Percentiles rank a stretch among this genome's conserved stretches.
These are phyloP conservation scores for Tephrocybe sp. DNA, from an alignment of 768 basidiomycete genomes.

Conservation along the genomic window DNA sequence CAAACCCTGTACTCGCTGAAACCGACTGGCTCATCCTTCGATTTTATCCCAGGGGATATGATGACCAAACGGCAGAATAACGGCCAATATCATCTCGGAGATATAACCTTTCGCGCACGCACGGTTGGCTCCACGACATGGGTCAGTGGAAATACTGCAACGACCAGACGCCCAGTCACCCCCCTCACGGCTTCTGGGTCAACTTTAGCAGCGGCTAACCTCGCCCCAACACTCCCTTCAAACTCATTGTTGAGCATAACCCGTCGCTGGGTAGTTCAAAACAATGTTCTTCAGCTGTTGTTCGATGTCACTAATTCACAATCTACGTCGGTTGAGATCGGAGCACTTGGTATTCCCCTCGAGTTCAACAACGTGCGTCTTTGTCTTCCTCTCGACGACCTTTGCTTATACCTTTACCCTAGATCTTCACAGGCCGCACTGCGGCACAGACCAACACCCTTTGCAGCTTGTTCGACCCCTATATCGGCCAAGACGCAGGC, in stretches of 20 bases:
- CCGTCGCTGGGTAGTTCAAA: slow-evolving; percentile 48
- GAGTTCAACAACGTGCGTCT: slow-evolving; percentile 55
- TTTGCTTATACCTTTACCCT: not conserved
- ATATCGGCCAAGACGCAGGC: slow-evolving; percentile 55
- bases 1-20: slow-evolving; percentile 55
- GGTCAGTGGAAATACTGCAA: slow-evolving; percentile 46
- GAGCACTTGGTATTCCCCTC: slow-evolving; percentile 49
- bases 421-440: slow-evolving; percentile 58
- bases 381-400: not conserved
- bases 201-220: slow-evolving; percentile 49
- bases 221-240: slow-evolving; percentile 47
- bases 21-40: slow-evolving; percentile 38
- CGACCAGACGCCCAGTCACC: slow-evolving; percentile 38
- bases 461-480: slow-evolving; percentile 58
- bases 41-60: slow-evolving; percentile 53
- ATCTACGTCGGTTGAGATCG: slow-evolving; percentile 48
- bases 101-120: slow-evolving; percentile 53
- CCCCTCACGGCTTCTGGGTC: slow-evolving; percentile 37
- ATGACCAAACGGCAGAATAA: slow-evolving; percentile 49
- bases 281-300: slow-evolving; percentile 42
- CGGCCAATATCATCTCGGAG: slow-evolving; percentile 54
- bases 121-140: slow-evolving; percentile 44
- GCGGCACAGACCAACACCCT: slow-evolving; percentile 50
- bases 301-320: slow-evolving; percentile 53
- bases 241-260: slow-evolving; percentile 47